phyloP scores from a whole-genome alignment of 371 early-diverging fungal species.

The Gilbertella persicaria region DNA sequence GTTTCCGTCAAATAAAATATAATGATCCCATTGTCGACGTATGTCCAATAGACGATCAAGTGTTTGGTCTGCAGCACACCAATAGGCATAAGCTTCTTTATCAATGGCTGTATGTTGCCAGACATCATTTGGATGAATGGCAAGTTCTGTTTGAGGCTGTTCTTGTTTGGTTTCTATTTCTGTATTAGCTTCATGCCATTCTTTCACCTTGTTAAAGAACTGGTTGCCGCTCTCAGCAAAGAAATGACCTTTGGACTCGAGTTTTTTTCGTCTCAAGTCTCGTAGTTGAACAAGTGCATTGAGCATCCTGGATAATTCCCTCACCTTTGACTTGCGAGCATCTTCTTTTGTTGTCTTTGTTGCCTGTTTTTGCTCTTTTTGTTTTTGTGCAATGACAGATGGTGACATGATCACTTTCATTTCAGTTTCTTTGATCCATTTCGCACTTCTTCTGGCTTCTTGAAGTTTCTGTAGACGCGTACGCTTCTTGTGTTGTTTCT shows the following conservation, averaged over 20 bases:
- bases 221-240: conserved; percentile 52
- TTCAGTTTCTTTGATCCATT: conserved; percentile 16
- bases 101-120: conserved; percentile 30
- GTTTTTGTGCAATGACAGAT: neutral
- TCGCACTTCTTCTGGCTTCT: conserved; percentile 1
- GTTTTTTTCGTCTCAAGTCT: conserved; percentile 16
- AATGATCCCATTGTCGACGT: conserved; percentile 45
- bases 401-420: conserved; percentile 15
- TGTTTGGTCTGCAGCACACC: conserved; percentile 40
- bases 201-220: conserved; percentile 45
- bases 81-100: conserved; percentile 33
- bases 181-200: conserved; percentile 23
- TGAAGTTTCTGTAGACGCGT: neutral
- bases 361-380: neutral
- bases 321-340: conserved; percentile 1
- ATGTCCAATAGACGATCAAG: conserved; percentile 25
- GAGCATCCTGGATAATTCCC: conserved; percentile 10
- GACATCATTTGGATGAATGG: conserved; percentile 30
- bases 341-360: neutral
- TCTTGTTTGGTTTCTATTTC: conserved; percentile 18
- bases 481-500: conserved; percentile 14
- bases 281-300: conserved; percentile 13
- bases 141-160: conserved; percentile 11
- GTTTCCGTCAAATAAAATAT: conserved; percentile 7
- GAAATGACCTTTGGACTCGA: conserved; percentile 43